Evolutionary conservation across 352 stramenopile species (phyloP).

Genomic region (Globisporangium paroecandrum): DNA sequence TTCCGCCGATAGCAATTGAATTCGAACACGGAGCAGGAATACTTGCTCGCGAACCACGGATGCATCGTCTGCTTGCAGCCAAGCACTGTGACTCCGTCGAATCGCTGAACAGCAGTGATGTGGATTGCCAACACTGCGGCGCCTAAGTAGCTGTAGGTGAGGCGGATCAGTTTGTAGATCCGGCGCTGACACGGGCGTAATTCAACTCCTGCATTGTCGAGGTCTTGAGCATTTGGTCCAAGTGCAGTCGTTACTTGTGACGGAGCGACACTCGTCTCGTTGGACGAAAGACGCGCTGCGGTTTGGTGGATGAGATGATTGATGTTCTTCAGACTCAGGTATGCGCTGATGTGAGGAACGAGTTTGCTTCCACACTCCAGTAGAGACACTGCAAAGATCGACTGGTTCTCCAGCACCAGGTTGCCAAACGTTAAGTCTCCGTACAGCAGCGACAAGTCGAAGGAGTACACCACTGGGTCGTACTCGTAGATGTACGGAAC

Average conservation of each 20-base stretch:
- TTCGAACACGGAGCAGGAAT: constrained; percentile 21
- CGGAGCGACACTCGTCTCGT: neutral
- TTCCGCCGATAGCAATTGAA: constrained; percentile 27
- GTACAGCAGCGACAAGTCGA: constrained; percentile 34
- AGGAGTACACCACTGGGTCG: constrained; percentile 29
- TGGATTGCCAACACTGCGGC: constrained; percentile 21
- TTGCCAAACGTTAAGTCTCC: constrained; percentile 39
- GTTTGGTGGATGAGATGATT: constrained; percentile 17
- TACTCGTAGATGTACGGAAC: constrained; percentile 31
- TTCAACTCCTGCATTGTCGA: neutral
- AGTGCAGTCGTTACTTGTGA: neutral
- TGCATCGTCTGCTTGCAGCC: constrained; percentile 29
- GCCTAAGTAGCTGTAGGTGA: constrained; percentile 22
- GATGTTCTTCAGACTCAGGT: constrained; percentile 29
- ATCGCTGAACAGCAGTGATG: constrained; percentile 3
- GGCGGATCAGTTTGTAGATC: neutral
- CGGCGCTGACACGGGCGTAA: neutral
- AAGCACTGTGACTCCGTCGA: neutral
- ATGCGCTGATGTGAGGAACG: constrained; percentile 14
- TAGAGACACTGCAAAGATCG: constrained; percentile 13
- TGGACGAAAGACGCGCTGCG: neutral
- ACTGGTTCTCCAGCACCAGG: constrained; percentile 35
- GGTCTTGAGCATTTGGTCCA: neutral
- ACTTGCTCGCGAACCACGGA: constrained; percentile 37
- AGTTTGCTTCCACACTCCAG: constrained; percentile 10